Conservation (phyloP, 2,329 filamentous ascomycete genomes). For the Madurella fahalii region DNA sequence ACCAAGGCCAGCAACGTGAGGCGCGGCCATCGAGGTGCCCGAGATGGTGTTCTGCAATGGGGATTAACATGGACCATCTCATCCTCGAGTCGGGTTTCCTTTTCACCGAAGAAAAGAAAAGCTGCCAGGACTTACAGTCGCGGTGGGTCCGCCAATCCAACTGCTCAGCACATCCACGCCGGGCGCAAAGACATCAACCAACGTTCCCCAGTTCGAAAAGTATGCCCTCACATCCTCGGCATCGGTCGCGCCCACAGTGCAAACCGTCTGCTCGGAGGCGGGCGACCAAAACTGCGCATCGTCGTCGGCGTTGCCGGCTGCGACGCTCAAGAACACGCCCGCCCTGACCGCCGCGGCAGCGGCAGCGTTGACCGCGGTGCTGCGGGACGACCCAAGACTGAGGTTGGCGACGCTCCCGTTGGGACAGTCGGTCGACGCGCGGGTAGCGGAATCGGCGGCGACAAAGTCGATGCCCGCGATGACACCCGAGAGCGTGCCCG, state of each 20-base stretch:
- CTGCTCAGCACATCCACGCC: constrained; percentile 45
- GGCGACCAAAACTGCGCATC: constrained; percentile 43
- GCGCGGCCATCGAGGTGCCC: constrained; percentile 42
- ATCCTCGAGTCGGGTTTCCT: background rate
- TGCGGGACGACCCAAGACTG: constrained; percentile 48
- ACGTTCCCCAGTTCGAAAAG: constrained; percentile 50
- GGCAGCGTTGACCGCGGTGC: constrained; percentile 47
- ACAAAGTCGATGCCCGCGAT: constrained; percentile 44
- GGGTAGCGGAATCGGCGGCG: constrained; percentile 31
- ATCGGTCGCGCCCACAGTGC: constrained; percentile 51
- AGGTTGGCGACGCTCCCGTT: constrained; percentile 51
- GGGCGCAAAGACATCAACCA: constrained; percentile 50
- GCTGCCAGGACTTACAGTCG: constrained; percentile 19
- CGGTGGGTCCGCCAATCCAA: constrained; percentile 37
- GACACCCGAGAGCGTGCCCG: constrained; percentile 37
- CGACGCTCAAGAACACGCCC: constrained; percentile 51
- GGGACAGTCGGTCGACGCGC: constrained; percentile 31
- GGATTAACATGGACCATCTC: too few relatives aligned
- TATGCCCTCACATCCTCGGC: constrained; percentile 32
- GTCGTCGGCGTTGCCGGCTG: constrained; percentile 47
- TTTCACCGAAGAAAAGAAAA: background rate
- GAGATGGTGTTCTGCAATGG: constrained; percentile 36
- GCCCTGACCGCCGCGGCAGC: constrained; percentile 42
- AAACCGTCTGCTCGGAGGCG: constrained; percentile 43
- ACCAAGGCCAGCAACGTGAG: constrained; percentile 33